Percentiles rank a stretch among this genome's conserved stretches.
Evolutionary conservation across 441 rosid species (phyloP).

Genomic region (Erodium moschatum): DNA sequence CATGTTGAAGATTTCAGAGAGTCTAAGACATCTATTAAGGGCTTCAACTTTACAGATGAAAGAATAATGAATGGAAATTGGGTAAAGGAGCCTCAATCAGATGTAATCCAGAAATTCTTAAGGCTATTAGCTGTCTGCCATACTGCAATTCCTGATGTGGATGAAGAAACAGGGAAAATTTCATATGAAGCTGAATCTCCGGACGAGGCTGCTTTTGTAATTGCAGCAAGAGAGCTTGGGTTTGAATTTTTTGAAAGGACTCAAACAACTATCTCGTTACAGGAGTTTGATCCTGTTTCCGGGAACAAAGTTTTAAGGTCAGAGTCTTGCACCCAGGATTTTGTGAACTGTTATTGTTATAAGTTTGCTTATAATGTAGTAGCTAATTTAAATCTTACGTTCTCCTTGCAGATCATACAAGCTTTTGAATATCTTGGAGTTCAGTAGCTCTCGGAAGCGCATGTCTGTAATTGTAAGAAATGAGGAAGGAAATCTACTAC

Average conservation of each 20-base stretch:
- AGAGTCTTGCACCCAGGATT: slow-evolving; percentile 19
- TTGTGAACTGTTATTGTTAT: neutral
- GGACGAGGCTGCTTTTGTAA: slow-evolving; percentile 91
- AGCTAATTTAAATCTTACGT: slow-evolving; percentile 5
- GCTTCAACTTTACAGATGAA: slow-evolving; percentile 79
- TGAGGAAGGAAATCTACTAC: slow-evolving; percentile 63
- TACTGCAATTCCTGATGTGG: slow-evolving; percentile 85
- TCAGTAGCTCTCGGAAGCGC: slow-evolving; percentile 91
- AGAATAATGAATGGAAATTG: slow-evolving; percentile 66
- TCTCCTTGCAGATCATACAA: slow-evolving; percentile 50
- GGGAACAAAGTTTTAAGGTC: slow-evolving; percentile 55
- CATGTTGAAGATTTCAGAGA: slow-evolving; percentile 26
- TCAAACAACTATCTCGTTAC: slow-evolving; percentile 58
- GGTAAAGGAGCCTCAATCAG: slow-evolving; percentile 50
- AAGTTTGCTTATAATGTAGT: neutral
- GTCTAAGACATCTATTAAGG: slow-evolving; percentile 45
- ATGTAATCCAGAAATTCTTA: slow-evolving; percentile 56
- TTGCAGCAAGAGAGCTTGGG: slow-evolving; percentile 92
- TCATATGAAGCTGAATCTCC: slow-evolving; percentile 99
- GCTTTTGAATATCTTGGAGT: slow-evolving; percentile 64
- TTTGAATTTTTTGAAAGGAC: slow-evolving; percentile 74
- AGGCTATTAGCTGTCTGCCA: slow-evolving; percentile 73
- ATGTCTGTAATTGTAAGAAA: slow-evolving; percentile 80
- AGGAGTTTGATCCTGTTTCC: slow-evolving; percentile 55
- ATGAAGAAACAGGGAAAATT: slow-evolving; percentile 55